Conservation (phyloP, 176 grass and related monocot species). For the Alloteropsis semialata region DNA sequence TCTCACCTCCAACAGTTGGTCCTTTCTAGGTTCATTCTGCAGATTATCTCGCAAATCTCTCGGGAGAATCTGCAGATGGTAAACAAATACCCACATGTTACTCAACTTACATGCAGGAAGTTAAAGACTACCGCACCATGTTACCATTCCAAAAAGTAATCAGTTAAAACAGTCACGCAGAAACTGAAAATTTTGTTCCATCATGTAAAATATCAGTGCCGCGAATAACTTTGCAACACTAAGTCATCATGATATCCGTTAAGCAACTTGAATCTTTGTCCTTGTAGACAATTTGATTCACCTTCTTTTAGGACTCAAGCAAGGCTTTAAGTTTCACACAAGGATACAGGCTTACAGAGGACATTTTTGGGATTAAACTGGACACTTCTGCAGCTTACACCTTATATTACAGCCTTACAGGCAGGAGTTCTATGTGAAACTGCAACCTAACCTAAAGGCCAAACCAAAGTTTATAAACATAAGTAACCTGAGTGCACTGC, state of each 20-base stretch:
- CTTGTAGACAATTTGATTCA: not conserved
- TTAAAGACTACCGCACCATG: not conserved
- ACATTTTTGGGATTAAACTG: no score
- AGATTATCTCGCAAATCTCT: constrained; percentile 72
- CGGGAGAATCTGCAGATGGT: constrained; percentile 74
- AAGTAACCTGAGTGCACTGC: no score
- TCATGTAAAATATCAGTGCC: not conserved
- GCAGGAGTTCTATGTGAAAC: no score
- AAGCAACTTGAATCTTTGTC: not conserved
- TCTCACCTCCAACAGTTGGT: constrained; percentile 80
- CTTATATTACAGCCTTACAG: not conserved
- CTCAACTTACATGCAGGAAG: not conserved
- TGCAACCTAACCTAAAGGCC: no score
- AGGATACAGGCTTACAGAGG: no score
- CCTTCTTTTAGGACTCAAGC: not conserved
- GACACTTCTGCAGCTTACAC: no score
- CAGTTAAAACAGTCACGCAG: not conserved
- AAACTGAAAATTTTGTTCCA: no score
- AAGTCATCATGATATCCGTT: not conserved
- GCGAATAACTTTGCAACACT: not conserved
- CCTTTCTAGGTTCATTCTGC: constrained; percentile 86
- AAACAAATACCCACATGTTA: not conserved
- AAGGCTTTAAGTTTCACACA: not conserved
- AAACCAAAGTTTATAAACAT: not conserved
- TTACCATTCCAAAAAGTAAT: not conserved